phyloP scores from a whole-genome alignment of 208 protist species.

The Paratrypanosoma confusum region DNA sequence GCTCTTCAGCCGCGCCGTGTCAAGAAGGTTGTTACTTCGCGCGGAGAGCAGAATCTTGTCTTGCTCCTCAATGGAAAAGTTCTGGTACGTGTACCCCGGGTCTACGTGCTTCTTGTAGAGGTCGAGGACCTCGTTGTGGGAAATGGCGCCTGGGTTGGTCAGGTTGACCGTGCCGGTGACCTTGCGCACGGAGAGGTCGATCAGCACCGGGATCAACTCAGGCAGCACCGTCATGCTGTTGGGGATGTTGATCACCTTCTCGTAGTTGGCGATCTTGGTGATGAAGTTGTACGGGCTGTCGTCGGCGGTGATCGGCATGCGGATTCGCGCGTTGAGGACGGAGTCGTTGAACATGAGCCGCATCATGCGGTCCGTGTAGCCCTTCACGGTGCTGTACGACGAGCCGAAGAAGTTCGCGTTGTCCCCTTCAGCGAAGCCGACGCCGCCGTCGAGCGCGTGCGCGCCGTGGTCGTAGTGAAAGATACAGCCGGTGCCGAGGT shows the following conservation, averaged over 20 bases:
- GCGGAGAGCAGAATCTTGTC: constrained; percentile 35
- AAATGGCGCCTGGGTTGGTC: constrained; percentile 43
- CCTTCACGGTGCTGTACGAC: constrained; percentile 46
- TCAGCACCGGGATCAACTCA: constrained; percentile 30
- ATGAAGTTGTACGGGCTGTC: constrained; percentile 53
- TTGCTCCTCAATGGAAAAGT: constrained; percentile 48
- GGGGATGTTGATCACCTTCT: constrained; percentile 46
- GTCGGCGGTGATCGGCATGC: constrained; percentile 43
- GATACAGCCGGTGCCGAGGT: constrained; percentile 53
- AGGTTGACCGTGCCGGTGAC: constrained; percentile 39
- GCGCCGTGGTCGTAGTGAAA: constrained; percentile 39
- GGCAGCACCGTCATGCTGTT: constrained; percentile 57
- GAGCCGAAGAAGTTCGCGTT: constrained; percentile 51
- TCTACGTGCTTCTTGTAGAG: constrained; percentile 50
- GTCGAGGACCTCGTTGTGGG: constrained; percentile 43
- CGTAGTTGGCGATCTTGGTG: constrained; percentile 51
- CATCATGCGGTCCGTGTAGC: constrained; percentile 48
- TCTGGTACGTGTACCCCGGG: constrained; percentile 26
- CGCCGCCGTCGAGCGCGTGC: constrained; percentile 14
- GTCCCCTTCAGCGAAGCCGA: constrained; percentile 21
- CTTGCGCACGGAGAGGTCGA: constrained; percentile 22
- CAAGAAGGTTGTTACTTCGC: constrained; percentile 33
- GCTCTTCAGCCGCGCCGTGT: constrained; percentile 16
- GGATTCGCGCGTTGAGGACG: constrained; percentile 42
- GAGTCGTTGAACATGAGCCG: constrained; percentile 27